Conservation (phyloP, 495 filamentous ascomycete genomes). For the Talaromyces nanjingensis region DNA sequence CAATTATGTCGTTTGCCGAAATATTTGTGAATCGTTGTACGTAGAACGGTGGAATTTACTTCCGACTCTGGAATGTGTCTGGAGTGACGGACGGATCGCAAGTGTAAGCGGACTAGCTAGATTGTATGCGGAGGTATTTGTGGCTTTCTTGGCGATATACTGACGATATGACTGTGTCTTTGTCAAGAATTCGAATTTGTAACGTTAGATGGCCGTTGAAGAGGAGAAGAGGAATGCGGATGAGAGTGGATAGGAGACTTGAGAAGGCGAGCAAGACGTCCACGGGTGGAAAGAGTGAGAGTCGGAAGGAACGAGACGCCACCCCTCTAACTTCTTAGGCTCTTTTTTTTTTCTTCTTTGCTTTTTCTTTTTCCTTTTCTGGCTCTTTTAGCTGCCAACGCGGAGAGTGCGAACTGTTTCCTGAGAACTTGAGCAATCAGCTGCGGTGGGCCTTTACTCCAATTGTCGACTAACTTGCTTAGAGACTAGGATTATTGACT, state of each 20-base stretch:
- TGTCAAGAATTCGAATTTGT: background rate
- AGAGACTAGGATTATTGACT: background rate
- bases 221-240: constrained; percentile 7
- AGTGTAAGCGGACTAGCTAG: constrained; percentile 1
- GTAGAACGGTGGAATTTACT: background rate
- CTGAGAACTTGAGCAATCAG: background rate
- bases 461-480: background rate
- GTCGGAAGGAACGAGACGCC: background rate
- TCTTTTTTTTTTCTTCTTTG: background rate
- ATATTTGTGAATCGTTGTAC: background rate
- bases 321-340: background rate
- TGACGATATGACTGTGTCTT: background rate
- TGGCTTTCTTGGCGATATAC: background rate
- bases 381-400: background rate
- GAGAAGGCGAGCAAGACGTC: background rate
- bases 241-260: background rate
- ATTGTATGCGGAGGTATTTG: background rate
- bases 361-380: background rate
- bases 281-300: constrained; percentile 3
- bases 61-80: constrained; percentile 5
- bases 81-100: background rate
- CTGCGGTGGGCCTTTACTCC: background rate
- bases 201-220: background rate
- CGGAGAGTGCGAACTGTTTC: background rate
- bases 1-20: background rate